Base-by-base conservation (phyloP, 163 green algal genomes). In the Picocystis sp. region DNA sequence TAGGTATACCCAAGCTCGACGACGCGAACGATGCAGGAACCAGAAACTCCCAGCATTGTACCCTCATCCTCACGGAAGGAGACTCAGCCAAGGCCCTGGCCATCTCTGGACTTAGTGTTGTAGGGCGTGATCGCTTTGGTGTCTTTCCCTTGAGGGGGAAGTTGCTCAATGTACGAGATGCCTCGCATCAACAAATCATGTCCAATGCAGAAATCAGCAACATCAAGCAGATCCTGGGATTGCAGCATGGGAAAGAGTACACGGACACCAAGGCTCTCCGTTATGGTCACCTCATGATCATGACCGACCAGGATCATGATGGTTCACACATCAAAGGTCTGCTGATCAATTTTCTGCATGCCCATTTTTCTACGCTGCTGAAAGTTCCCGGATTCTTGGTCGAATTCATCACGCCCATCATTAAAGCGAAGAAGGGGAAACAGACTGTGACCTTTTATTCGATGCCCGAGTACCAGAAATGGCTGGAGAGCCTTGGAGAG, bases 261-360 rank as follows among this genome's bases (percentile, higher is more conserved):
- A 74, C 82, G 5, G 80, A 88, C 71, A 70, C 65, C n/a, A 93
- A 91, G 65, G 75, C 75, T 13, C 81, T 99, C 69, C 80, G 91
- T 3, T 99, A 99, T 60, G 91, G 91, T 2, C 82, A 95, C 67
- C 75, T 99, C 11, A 98, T 99, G 91, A 98, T 99, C 67, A 99
- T 99, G 91, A 98, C 91, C 1, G 91, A 99, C 64, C 65, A 74
- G 63, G 91, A 99, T 62, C 86, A 97, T 56, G 91, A 99, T 64
- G 91, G 91, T 43, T 92, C 76, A 3, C 91, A 99, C 76, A 99
- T 99, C 78, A 99, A 99, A 75, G 91, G 91, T 24, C 83, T 99
- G 11, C 92, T 99, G 70, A 98, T 99, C 83, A 99, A 99, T 79
- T 97, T 94, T 73, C 65, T 99, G 48, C 89, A 98, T 76, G 75